Evolutionary conservation across 257 asterid genomes (phyloP).

Genomic region (Solanum habrochaites): DNA sequence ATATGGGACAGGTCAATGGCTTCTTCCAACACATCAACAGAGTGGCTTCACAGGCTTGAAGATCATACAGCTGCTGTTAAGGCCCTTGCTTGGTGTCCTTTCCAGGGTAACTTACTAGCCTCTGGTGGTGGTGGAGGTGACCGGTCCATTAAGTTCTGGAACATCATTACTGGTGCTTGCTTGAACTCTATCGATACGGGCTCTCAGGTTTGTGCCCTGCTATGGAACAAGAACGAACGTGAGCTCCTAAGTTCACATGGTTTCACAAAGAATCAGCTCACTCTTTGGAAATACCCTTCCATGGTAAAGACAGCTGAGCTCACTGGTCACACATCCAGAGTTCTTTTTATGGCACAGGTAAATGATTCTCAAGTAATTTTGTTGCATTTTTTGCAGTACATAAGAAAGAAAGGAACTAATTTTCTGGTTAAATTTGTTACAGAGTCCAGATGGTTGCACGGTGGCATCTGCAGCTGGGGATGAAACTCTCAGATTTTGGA

Average conservation of each 20-base stretch:
- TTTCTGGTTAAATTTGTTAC: neutral
- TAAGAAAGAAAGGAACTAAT: neutral
- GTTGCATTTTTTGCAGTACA: neutral
- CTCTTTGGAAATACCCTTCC: constrained; percentile 45
- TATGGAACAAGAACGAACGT: constrained; percentile 13
- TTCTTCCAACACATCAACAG: constrained; percentile 8
- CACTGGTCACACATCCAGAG: constrained; percentile 53
- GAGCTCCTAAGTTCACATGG: constrained; percentile 31
- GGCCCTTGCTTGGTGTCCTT: constrained; percentile 29
- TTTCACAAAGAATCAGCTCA: constrained; percentile 39
- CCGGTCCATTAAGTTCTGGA: constrained; percentile 11
- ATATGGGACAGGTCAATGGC: constrained; percentile 17
- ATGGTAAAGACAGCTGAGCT: constrained; percentile 47
- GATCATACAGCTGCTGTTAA: constrained; percentile 27
- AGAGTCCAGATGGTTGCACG: constrained; percentile 59
- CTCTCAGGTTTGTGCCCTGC: constrained; percentile 12
- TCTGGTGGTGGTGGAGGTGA: constrained; percentile 20
- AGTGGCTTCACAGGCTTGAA: constrained; percentile 20
- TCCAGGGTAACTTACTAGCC: constrained; percentile 16
- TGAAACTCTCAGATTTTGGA: constrained; percentile 44
- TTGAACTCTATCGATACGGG: constrained; percentile 13
- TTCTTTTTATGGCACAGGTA: constrained; percentile 47
- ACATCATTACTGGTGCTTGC: constrained; percentile 16
- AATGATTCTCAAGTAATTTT: neutral
- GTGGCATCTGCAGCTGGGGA: constrained; percentile 64